Base-by-base conservation (phyloP, 148 eudicot genomes). In the Rhododendron henanense region DNA sequence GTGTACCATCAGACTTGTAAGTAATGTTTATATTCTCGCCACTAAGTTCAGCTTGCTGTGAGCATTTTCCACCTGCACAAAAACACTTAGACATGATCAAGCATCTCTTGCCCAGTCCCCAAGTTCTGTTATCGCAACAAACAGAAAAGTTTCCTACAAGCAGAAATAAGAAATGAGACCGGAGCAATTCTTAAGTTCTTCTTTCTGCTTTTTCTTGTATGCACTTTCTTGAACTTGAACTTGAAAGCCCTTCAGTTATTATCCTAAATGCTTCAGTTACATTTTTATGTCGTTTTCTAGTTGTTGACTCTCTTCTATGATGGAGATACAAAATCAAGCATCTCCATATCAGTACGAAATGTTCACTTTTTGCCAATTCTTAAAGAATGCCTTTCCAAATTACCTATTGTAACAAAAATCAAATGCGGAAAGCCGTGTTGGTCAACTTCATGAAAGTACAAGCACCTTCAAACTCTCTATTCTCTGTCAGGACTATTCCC, bases 21-120 rank as follows among this genome's bases (percentile, higher is more conserved):
- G 99, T 95, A 81, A 96, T 96, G 88, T 96, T 96, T 81, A 96
- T 96, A 89, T 96, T 96, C 85, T 96, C 99, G 44, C 99, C 99
- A 85, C 98, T 96, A 86, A 96, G 96, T 88, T 95, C 99, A 77
- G 94, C 92, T 85, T 91, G 98, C 90, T 95, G 99, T 74, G 99
- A 94, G 90, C 98, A 96, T 92, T 96, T 96, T 69, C 98, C 99
- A 92, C 92, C 99, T 96, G 91, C 83, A 85, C 28, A 67, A 78
- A 57, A 80, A 61, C 81, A 87, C 41, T 61, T 35, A 87, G 55
- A 87, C 69, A 85, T 80, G 28, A 84, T 45, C 19, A 51, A 79
- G 65, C 37, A 77, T 76, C 25, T 63, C 41, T 44, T 25, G 28
- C 28, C 16, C 23, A 57, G 73, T 71, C 19, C 41, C 76, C 2